Conservation (phyloP, 306 rosid species). For the Prunus salicina region DNA sequence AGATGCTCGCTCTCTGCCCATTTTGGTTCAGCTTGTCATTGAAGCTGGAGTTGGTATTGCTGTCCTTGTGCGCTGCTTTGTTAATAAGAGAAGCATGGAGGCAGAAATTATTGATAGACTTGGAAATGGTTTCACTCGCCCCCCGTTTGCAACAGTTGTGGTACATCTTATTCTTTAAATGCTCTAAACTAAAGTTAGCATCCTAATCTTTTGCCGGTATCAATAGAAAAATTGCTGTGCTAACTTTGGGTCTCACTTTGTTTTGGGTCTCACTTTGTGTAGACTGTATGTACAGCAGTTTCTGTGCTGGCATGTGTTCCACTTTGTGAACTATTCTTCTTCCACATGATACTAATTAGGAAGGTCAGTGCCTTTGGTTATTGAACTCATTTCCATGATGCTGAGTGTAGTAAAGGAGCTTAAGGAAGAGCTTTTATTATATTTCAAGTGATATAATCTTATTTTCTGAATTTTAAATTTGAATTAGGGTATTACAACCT, state of each 20-base stretch:
- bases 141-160: slow-evolving; percentile 95
- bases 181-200: slow-evolving; percentile 17
- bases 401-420: slow-evolving; percentile 15
- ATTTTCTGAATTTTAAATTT: slow-evolving; percentile 16
- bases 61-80: slow-evolving; percentile 90
- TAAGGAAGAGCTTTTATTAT: slow-evolving; percentile 4
- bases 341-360: slow-evolving; percentile 92
- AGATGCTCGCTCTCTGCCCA: slow-evolving; percentile 11
- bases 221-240: slow-evolving; percentile 24
- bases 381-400: slow-evolving; percentile 15
- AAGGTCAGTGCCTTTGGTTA: slow-evolving; percentile 63
- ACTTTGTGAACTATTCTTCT: slow-evolving; percentile 89
- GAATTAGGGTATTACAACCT: slow-evolving; percentile 92
- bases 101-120: slow-evolving; percentile 84
- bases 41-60: slow-evolving; percentile 95
- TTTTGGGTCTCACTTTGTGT: slow-evolving; percentile 34
- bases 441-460: slow-evolving; percentile 12
- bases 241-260: slow-evolving; percentile 28
- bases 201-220: slow-evolving; percentile 18
- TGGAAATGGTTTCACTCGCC: slow-evolving; percentile 96
- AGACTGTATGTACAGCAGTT: slow-evolving; percentile 87
- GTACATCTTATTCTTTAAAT: slow-evolving; percentile 37
- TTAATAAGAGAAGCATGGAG: slow-evolving; percentile 82
- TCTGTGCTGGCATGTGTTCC: slow-evolving; percentile 94
- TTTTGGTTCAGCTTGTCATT: slow-evolving; percentile 66